A percentile compares a stretch with the other conserved stretches of the same genome.
Evolutionary conservation across 768 basidiomycete genomes (phyloP).

Genomic region (Rhizopogon vesiculosus): DNA sequence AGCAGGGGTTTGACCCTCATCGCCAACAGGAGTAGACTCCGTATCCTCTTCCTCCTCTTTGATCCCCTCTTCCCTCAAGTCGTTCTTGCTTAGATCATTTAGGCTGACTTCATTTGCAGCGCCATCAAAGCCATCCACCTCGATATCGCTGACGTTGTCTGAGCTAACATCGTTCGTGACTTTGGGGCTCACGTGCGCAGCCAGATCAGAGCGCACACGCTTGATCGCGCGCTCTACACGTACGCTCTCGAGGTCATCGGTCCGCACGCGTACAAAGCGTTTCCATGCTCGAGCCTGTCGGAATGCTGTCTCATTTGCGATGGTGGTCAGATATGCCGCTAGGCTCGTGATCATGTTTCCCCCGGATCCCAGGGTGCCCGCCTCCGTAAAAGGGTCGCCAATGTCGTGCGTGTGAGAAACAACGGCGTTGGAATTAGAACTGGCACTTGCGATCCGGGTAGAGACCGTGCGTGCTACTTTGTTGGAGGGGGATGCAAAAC

Average conservation of each 20-base stretch:
- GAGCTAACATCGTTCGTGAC: slow-evolving; percentile 23
- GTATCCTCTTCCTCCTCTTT: slow-evolving; percentile 22
- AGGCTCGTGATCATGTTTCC: slow-evolving; percentile 61
- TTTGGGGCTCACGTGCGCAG: slow-evolving; percentile 55
- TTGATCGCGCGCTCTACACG: slow-evolving; percentile 86
- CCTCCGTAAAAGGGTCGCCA: slow-evolving; percentile 52
- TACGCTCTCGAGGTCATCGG: slow-evolving; percentile 84
- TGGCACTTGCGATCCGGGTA: slow-evolving; percentile 26
- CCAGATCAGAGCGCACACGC: slow-evolving; percentile 80
- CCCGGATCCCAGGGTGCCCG: slow-evolving; percentile 14
- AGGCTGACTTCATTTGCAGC: slow-evolving; percentile 24
- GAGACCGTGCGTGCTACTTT: slow-evolving; percentile 43
- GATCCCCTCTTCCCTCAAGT: slow-evolving; percentile 17
- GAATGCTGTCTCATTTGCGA: slow-evolving; percentile 63
- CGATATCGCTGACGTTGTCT: slow-evolving; percentile 27
- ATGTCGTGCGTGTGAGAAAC: slow-evolving; percentile 51
- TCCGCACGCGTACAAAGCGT: slow-evolving; percentile 79
- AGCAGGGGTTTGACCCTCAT: slow-evolving; percentile 1
- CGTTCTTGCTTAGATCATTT: slow-evolving; percentile 12
- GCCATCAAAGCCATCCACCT: slow-evolving; percentile 19
- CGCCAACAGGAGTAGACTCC: slow-evolving; percentile 3
- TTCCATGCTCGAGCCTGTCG: slow-evolving; percentile 74
- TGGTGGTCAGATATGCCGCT: slow-evolving; percentile 73
- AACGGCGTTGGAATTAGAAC: slow-evolving; percentile 34
- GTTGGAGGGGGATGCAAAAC: slow-evolving; percentile 68